Percentiles rank a stretch among this genome's conserved stretches.
Conservation (phyloP, 495 filamentous ascomycete species). For the Xylaria longipes region DNA sequence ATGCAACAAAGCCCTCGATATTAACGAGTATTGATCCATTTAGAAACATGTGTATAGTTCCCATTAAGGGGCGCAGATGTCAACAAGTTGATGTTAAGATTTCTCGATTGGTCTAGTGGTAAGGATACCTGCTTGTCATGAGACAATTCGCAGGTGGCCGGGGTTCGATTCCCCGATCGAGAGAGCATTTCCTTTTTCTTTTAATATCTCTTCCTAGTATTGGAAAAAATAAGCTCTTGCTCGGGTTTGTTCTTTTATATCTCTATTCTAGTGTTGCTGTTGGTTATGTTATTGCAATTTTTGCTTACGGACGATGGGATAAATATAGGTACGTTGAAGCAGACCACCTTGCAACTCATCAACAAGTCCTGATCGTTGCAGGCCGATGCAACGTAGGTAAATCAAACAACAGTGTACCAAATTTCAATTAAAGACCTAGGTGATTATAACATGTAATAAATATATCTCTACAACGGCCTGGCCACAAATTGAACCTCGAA, state of each 20-base stretch:
- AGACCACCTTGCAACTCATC: no score
- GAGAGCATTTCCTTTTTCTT: conserved; percentile 33
- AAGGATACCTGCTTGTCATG: conserved; percentile 49
- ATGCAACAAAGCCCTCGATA: no score
- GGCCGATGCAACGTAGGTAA: no score
- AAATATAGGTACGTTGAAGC: no score
- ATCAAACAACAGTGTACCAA: neutral
- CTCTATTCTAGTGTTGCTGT: no score
- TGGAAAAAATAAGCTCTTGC: neutral
- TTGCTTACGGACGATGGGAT: no score
- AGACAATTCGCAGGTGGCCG: conserved; percentile 44
- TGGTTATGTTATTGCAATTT: no score
- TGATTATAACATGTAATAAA: conserved; percentile 21
- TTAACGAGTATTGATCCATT: no score
- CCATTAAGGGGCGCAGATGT: no score
- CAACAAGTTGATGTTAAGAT: neutral
- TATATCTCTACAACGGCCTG: conserved; percentile 1
- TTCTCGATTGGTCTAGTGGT: conserved; percentile 49
- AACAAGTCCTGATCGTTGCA: no score
- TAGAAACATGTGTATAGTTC: no score
- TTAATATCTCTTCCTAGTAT: neutral
- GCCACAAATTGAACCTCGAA: neutral
- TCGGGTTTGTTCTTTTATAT: no score
- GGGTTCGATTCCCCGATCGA: conserved; percentile 53
- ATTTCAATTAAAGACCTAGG: neutral